A percentile compares a stretch with the other conserved stretches of the same genome.
Conservation (phyloP, 345 rosid genomes). For the Aquilaria malaccensis region DNA sequence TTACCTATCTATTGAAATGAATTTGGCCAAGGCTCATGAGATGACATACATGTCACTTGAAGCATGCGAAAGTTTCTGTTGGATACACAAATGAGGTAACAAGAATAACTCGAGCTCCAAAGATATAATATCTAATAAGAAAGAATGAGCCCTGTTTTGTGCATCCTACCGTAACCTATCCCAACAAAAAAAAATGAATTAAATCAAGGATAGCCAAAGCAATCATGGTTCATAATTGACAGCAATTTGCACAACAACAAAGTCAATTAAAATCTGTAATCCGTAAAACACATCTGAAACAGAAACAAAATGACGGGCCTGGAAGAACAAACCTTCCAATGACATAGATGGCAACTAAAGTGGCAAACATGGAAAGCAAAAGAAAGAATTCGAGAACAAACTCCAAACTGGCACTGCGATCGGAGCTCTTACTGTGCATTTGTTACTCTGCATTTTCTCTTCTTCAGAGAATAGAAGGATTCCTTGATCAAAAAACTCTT, state of each 20-base stretch:
- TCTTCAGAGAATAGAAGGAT: neutral
- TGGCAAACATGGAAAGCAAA: constrained; percentile 62
- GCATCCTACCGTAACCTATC: constrained; percentile 86
- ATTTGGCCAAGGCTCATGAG: too few relatives aligned
- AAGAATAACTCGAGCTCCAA: too few relatives aligned
- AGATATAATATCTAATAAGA: too few relatives aligned
- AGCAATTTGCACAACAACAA: too few relatives aligned
- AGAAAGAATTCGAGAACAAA: constrained; percentile 41
- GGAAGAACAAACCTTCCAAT: constrained; percentile 58
- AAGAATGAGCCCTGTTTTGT: constrained; percentile 46
- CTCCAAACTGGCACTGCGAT: constrained; percentile 26
- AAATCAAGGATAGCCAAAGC: neutral
- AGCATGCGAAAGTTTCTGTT: too few relatives aligned
- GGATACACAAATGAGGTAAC: too few relatives aligned
- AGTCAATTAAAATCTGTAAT: neutral
- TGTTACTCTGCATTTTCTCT: constrained; percentile 21
- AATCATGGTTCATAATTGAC: too few relatives aligned
- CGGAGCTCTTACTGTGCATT: constrained; percentile 32
- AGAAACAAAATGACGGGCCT: neutral
- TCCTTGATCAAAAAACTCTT: neutral
- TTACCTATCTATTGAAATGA: too few relatives aligned
- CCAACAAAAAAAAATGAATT: neutral
- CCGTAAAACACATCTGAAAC: neutral
- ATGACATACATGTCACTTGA: too few relatives aligned
- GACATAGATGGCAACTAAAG: constrained; percentile 57